A percentile compares a stretch with the other conserved stretches of the same genome.
Evolutionary conservation across 768 basidiomycete genomes (phyloP).

Genomic region (Pulveroboletus ravenelii): DNA sequence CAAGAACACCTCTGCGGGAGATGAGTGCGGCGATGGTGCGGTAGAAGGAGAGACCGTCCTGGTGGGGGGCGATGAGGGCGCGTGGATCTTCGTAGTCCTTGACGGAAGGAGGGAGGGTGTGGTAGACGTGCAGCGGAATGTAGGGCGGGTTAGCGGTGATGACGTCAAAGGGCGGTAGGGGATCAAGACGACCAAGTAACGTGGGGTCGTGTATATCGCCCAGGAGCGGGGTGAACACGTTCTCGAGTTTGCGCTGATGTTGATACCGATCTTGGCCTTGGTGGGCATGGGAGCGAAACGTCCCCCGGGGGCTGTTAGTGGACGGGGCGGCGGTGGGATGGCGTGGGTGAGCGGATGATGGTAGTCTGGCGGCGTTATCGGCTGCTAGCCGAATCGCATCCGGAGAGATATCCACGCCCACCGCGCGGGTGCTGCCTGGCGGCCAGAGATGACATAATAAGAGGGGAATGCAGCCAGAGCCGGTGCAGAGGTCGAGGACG

Average conservation of each 20-base stretch:
- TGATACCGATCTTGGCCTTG: not conserved
- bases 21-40: constrained; percentile 63
- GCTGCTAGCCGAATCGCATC: constrained; percentile 49
- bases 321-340: not conserved
- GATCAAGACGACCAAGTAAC: constrained; percentile 24
- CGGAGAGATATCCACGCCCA: constrained; percentile 65
- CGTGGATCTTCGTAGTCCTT: constrained; percentile 72
- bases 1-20: constrained; percentile 47
- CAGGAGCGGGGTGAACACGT: constrained; percentile 38
- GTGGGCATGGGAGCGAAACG: not conserved
- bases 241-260: constrained; percentile 1
- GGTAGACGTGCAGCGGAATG: constrained; percentile 65
- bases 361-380: constrained; percentile 38
- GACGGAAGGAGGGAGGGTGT: constrained; percentile 62
- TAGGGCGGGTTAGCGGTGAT: constrained; percentile 88
- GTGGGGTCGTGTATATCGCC: constrained; percentile 38
- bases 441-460: constrained; percentile 69
- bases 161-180: constrained; percentile 60
- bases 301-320: not conserved
- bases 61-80: constrained; percentile 59
- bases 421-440: constrained; percentile 46
- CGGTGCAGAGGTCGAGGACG: constrained; percentile 88
- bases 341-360: constrained; percentile 1
- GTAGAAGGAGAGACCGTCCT: constrained; percentile 65
- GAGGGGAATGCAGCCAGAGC: constrained; percentile 87